Conservation (phyloP, 306 rosid species). For the Pterocarpus macrocarpus region DNA sequence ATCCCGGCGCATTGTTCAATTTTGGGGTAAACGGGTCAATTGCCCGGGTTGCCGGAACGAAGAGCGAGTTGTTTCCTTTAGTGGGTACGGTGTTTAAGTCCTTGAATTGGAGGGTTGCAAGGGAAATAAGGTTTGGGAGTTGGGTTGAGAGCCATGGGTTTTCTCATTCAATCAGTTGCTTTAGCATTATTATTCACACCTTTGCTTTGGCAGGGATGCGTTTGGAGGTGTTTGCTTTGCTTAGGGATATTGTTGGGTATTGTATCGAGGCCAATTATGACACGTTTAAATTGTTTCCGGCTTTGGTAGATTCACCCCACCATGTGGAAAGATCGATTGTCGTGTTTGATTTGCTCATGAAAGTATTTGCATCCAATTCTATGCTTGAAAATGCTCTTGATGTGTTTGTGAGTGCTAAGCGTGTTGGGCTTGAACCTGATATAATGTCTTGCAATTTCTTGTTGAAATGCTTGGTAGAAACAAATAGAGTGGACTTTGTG, state of each 20-base stretch:
- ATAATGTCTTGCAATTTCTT: slow-evolving; percentile 67
- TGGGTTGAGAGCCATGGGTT: slow-evolving; percentile 58
- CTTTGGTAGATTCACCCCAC: slow-evolving; percentile 59
- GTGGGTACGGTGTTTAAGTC: slow-evolving; percentile 63
- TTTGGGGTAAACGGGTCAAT: slow-evolving; percentile 10
- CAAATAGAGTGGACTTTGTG: slow-evolving; percentile 59
- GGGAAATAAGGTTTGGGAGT: slow-evolving; percentile 55
- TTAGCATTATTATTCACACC: slow-evolving; percentile 59
- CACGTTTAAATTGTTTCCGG: slow-evolving; percentile 48
- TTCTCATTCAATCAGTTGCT: slow-evolving; percentile 56
- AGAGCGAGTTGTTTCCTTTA: slow-evolving; percentile 43
- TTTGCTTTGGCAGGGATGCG: slow-evolving; percentile 65
- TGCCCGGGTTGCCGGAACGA: background rate
- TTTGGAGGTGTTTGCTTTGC: slow-evolving; percentile 62
- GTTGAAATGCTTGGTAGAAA: slow-evolving; percentile 74
- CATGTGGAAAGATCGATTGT: slow-evolving; percentile 49
- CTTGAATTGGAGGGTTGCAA: slow-evolving; percentile 60
- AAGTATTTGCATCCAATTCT: slow-evolving; percentile 64
- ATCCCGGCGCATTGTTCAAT: background rate
- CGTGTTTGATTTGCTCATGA: slow-evolving; percentile 65
- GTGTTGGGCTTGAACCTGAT: slow-evolving; percentile 53
- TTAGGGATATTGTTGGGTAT: slow-evolving; percentile 61
- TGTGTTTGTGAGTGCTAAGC: slow-evolving; percentile 61
- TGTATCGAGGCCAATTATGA: slow-evolving; percentile 50
- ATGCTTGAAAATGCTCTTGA: slow-evolving; percentile 71